Base-by-base conservation (phyloP, 2,329 filamentous ascomycete genomes). In the Trichophyton rubrum region DNA sequence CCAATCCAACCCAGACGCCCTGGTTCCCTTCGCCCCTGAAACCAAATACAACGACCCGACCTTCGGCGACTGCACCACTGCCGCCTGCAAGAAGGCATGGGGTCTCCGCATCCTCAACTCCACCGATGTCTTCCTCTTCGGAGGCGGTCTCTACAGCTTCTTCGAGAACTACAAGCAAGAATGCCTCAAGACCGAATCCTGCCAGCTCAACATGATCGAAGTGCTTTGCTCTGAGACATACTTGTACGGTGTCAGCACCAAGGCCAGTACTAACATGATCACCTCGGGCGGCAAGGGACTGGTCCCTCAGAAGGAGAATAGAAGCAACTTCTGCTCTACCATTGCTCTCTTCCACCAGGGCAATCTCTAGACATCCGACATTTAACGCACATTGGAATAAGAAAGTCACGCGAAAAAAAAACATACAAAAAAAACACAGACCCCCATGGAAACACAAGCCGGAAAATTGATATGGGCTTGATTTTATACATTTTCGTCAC, bases 161-260 rank as follows among this genome's bases (percentile, higher is more conserved):
- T 92, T 90, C 69, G 82, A 92, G 72, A 89, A 90, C 78, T 92
- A 92, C 74, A 77, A 75, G 41, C 86, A 90, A 73, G 78, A 79
- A 17, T 93, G 89, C 67, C 80, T 91, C 15, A 72, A 74, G 41
- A 79, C 79, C 8, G 81, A 88, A 70, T 82, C 81, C 65, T 93
- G 89, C 77, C 89, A 92, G 74, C 79, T 85, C 61, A 86, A 90
- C 74, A 90, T 93, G 76, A 80, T 91, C 55, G 84, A 83, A 66
- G 76, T 92, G 40, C 85, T 90, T 72, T 81, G 82, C 69, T 87
- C 77, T 0, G 68, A 78, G 58, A 71, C 72, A 43, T 77, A 83
- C 65, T 71, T 91, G 41, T 88, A 82, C 64, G 88, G 82, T 6
- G 73, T 91, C 60, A 88, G 80, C 75, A 91, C 88, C 64, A 90